phyloP scores from a whole-genome alignment of 495 filamentous ascomycete genomes.

The Penicillium alfredii region DNA sequence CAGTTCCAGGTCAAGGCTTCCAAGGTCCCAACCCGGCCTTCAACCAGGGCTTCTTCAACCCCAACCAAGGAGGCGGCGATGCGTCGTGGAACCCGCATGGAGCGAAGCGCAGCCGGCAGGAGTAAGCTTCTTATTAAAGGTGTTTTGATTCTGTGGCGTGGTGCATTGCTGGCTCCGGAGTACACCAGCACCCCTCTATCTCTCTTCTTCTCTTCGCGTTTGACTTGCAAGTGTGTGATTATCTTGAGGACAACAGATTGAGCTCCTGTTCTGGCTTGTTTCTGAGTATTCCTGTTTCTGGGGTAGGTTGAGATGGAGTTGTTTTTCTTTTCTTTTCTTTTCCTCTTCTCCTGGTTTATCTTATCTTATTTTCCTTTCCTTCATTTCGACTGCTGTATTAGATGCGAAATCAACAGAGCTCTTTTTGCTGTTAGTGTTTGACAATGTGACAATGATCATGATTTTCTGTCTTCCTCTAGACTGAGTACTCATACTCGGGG shows the following conservation, averaged over 20 bases:
- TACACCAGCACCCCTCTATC: not conserved
- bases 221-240: no score
- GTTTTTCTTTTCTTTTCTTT: not conserved
- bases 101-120: constrained; percentile 68
- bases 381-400: not conserved
- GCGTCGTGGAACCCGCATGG: constrained; percentile 80
- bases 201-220: no score
- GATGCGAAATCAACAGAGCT: not conserved
- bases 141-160: not conserved
- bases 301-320: no score
- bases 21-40: constrained; percentile 65
- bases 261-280: not conserved
- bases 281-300: no score
- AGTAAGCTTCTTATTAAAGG: constrained; percentile 34
- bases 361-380: not conserved
- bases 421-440: not conserved
- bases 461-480: not conserved
- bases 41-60: constrained; percentile 74
- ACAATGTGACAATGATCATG: no score
- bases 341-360: not conserved
- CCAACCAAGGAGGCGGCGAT: constrained; percentile 49
- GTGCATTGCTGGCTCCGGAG: not conserved
- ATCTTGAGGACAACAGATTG: not conserved
- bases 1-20: constrained; percentile 47
- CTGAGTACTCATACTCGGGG: not conserved